These are phyloP conservation scores for Hanseniaspora valbyensis DNA, from an alignment of 805 yeast species.

Conservation along the genomic window DNA sequence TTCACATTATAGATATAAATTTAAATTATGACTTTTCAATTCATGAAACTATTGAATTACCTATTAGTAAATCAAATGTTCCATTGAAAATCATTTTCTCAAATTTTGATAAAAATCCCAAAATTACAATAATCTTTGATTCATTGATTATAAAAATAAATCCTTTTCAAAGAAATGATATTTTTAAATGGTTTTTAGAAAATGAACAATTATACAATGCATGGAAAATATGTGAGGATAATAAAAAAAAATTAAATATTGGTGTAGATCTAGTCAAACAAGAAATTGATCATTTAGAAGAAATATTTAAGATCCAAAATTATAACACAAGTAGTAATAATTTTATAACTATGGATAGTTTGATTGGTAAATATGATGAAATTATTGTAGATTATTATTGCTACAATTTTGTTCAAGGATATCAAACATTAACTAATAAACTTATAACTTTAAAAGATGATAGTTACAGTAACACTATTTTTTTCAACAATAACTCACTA, in stretches of 20 bases:
- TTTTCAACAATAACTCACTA: not conserved
- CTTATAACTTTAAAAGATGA: not conserved
- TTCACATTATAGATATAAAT: not conserved
- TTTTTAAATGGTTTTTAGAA: slow-evolving; percentile 3
- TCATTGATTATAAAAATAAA: not conserved
- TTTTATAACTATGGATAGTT: not conserved
- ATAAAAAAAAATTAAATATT: not conserved
- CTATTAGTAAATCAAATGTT: not conserved
- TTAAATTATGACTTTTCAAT: not conserved
- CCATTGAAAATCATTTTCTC: not conserved
- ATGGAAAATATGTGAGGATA: not conserved
- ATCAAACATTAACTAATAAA: not conserved
- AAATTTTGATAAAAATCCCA: not conserved
- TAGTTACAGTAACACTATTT: not conserved
- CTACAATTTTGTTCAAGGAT: not conserved
- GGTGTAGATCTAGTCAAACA: not conserved
- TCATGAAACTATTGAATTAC: not conserved
- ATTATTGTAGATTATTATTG: not conserved
- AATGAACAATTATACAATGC: not conserved
- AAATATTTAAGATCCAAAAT: not conserved
- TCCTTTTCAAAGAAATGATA: slow-evolving; percentile 1
- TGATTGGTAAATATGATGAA: not conserved
- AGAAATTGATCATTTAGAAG: not conserved
- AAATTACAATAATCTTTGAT: not conserved
- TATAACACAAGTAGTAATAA: not conserved